Evolutionary conservation across 768 basidiomycete species (phyloP).

Genomic region (Boletus sp.): DNA sequence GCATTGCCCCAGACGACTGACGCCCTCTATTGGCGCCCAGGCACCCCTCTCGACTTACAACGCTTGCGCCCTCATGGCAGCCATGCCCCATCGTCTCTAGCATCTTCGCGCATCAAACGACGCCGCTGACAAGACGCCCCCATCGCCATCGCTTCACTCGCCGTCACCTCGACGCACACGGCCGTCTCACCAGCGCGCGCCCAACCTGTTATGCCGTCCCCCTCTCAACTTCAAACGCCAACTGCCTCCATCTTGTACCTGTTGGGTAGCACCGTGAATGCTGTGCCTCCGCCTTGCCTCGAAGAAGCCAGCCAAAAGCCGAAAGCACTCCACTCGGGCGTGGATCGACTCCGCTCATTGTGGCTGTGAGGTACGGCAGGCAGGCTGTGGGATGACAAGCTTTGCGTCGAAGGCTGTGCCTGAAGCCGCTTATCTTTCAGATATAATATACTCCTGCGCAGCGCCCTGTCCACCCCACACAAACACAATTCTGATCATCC

Average conservation of each 20-base stretch:
- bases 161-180: too few species aligned
- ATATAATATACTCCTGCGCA: conserved; percentile 14
- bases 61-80: too few species aligned
- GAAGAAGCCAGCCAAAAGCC: not conserved
- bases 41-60: too few species aligned
- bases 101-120: too few species aligned
- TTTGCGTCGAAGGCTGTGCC: conserved; percentile 13
- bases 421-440: conserved; percentile 7
- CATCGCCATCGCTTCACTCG: too few species aligned
- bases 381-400: conserved; percentile 13
- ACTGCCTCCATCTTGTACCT: not conserved
- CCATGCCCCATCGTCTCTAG: too few species aligned
- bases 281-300: conserved; percentile 1
- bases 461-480: not conserved
- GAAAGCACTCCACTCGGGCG: not conserved
- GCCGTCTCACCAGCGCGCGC: too few species aligned
- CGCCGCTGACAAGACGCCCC: too few species aligned
- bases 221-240: too few species aligned
- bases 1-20: too few species aligned
- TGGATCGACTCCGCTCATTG: conserved; percentile 2
- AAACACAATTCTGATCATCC: not conserved
- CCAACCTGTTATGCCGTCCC: too few species aligned
- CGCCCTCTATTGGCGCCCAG: too few species aligned
- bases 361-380: conserved; percentile 20
- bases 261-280: not conserved